Conservation (phyloP, 371 early-diverging fungal species). For the Rhizomucor pusillus region DNA sequence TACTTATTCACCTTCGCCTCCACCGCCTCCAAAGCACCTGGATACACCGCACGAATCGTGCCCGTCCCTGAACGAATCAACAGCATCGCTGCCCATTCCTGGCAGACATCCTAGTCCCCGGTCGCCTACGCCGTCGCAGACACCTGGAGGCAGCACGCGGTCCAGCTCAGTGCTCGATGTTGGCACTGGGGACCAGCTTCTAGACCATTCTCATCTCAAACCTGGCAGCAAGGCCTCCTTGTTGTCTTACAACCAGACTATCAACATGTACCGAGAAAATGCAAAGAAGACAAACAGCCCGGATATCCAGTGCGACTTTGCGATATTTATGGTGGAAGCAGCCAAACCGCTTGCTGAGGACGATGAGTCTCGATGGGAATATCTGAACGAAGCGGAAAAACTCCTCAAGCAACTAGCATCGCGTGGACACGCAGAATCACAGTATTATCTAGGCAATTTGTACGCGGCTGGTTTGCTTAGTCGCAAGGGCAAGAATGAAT, state of each 20-base stretch:
- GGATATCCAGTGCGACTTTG: slow-evolving; percentile 79
- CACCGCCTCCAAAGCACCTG: neutral
- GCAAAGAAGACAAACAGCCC: slow-evolving; percentile 83
- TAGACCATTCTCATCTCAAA: slow-evolving; percentile 65
- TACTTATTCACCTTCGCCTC: neutral
- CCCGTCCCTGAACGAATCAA: neutral
- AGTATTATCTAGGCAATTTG: slow-evolving; percentile 64
- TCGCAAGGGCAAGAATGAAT: slow-evolving; percentile 62
- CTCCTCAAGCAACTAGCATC: slow-evolving; percentile 58
- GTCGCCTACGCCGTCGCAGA: slow-evolving; percentile 6
- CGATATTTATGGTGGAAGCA: slow-evolving; percentile 72
- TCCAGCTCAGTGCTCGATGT: slow-evolving; percentile 6
- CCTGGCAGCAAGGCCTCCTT: slow-evolving; percentile 66
- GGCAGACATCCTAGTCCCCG: neutral
- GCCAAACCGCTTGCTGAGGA: slow-evolving; percentile 57
- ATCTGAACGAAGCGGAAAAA: slow-evolving; percentile 63
- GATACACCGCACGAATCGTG: neutral
- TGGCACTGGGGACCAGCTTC: slow-evolving; percentile 38
- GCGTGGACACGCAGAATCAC: slow-evolving; percentile 64
- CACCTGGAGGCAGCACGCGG: slow-evolving; percentile 9
- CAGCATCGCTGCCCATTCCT: neutral
- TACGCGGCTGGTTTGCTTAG: slow-evolving; percentile 60
- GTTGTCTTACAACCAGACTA: slow-evolving; percentile 65
- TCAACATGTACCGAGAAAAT: slow-evolving; percentile 79
- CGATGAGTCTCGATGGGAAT: slow-evolving; percentile 52